Evolutionary conservation across 768 basidiomycete genomes (phyloP).

Genomic region (Boletus reticuloceps): DNA sequence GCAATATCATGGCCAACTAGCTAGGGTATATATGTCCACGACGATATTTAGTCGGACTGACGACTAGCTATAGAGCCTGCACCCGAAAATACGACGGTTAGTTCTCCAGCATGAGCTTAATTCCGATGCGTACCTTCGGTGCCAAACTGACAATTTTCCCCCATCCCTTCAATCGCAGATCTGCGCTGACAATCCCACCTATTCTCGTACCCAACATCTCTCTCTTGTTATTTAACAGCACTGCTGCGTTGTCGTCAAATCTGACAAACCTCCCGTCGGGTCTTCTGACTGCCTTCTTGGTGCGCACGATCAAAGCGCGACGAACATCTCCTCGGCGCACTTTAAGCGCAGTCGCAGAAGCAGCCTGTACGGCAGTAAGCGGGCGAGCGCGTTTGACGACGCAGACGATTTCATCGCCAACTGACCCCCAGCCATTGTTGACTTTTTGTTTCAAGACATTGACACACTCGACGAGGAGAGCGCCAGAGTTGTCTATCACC

Average conservation of each 20-base stretch:
- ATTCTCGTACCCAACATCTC: constrained; percentile 96
- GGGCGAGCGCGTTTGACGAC: constrained; percentile 92
- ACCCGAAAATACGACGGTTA: neutral
- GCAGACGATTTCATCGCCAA: constrained; percentile 95
- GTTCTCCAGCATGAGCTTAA: neutral
- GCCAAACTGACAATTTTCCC: constrained; percentile 90
- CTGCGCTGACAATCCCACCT: constrained; percentile 89
- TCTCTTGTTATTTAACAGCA: constrained; percentile 90
- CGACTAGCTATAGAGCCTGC: constrained; percentile 17
- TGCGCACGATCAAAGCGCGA: constrained; percentile 93
- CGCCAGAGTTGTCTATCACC: constrained; percentile 98
- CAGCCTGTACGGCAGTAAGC: constrained; percentile 60
- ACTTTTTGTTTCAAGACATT: constrained; percentile 96
- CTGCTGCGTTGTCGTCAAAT: constrained; percentile 97
- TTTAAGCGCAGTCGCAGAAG: constrained; percentile 79
- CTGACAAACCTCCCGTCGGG: constrained; percentile 85
- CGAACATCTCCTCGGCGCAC: constrained; percentile 92
- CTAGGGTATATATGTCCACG: constrained; percentile 17
- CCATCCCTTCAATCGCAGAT: constrained; percentile 90
- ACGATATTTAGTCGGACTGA: neutral
- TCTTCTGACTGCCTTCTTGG: constrained; percentile 79
- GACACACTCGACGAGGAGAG: constrained; percentile 91
- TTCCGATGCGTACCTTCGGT: constrained; percentile 61
- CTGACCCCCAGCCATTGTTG: constrained; percentile 89
- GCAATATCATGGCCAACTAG: neutral